Evolutionary conservation across 2,329 filamentous ascomycete genomes (phyloP), one percentile per base, ranked within the genome.

Genomic region (Pseudogymnoascus sp.): DNA sequence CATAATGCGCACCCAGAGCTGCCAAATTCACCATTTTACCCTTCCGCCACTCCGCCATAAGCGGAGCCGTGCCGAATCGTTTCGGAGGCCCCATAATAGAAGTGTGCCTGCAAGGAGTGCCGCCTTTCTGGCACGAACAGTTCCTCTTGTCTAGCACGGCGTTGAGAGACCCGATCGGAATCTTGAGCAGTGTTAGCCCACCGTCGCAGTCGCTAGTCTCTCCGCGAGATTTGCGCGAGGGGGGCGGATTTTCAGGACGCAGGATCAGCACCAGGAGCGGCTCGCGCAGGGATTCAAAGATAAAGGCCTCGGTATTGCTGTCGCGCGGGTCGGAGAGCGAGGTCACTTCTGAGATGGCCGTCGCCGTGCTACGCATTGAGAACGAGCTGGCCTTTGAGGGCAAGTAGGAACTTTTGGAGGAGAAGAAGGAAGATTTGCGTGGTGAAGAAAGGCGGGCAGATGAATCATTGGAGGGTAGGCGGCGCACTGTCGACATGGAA

Each of bases 21-120:
- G 61, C 61, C 33, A 62, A 37, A n/a, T 62, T 62, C 38, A 62
- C 58, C 45, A 59, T 62, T 2, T 10, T 21, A n/a, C 43, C 43
- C 14, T 19, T 59, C 14, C 23, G 59, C 45, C 61, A 58, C 14
- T 62, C 45, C 31, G 29, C 35, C 19, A 16, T 4, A 38, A 62
- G 41, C 12, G 61, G 2, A n/a, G 26, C 39, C 11, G 26, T 62
- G 10, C 49, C 33, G 29, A 62, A 62, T 14, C 41, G 31, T n/a
- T 62, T 62, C n/a, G 23, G 2, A n/a, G 43, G 43, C 6, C 61
- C 61, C 8, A 10, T 60, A 14, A 62, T 26, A 16, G 31, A 37
- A 16, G 49, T 19, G n/a, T 62, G 61, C 19, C 7, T 52, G n/a
- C 61, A 62, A 4, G 45, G 26, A 31, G 49, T 31, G 29, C 16